Evolutionary conservation across 2,329 filamentous ascomycete species (phyloP), one percentile per base, ranked within the genome.

Genomic region (Didymellaceae sp.): DNA sequence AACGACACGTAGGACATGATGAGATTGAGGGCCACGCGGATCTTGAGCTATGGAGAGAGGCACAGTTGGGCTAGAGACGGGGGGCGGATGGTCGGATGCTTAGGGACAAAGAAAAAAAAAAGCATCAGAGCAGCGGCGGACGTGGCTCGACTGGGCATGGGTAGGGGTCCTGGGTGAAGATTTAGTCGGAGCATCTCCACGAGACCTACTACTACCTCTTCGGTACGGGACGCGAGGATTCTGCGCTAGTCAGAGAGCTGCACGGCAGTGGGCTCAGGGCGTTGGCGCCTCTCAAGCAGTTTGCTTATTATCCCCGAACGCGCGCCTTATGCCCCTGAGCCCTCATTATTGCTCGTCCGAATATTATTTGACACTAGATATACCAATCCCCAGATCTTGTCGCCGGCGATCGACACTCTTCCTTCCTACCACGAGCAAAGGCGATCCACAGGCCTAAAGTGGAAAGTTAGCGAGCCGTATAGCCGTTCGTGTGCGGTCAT

Each of bases 401-500:
- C 33, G n/a, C 11, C 14, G 17, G 31, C 18, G 57, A 60, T 55
- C 52, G 50, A 46, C 52, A 35, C 35, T 33, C 47, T 18, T 43
- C 34, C 33, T 55, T 49, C 54, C 55, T 26, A 30, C 39, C 28
- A 33, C 30, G 50, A 50, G 42, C 45, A 39, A 21, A 31, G 8
- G 18, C n/a, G 38, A 32, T 43, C 44, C 34, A 38, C 34, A 31
- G 17, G 26, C 13, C 42, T 7, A 35, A 40, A 46, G 45, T 45
- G 41, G 44, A 40, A 48, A 48, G 41, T 43, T 44, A 32, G 25
- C 33, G 22, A 45, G 41, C 47, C 32, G 40, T 25, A 44, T 45
- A 50, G 34, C 49, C 42, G 45, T 41, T 46, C 34, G 38, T 47
- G 55, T 47, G 26, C 26, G 41, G 46, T 54, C 54, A 45, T 57